Conservation (phyloP, 257 asterid species). For the Penstemon eatonii region DNA sequence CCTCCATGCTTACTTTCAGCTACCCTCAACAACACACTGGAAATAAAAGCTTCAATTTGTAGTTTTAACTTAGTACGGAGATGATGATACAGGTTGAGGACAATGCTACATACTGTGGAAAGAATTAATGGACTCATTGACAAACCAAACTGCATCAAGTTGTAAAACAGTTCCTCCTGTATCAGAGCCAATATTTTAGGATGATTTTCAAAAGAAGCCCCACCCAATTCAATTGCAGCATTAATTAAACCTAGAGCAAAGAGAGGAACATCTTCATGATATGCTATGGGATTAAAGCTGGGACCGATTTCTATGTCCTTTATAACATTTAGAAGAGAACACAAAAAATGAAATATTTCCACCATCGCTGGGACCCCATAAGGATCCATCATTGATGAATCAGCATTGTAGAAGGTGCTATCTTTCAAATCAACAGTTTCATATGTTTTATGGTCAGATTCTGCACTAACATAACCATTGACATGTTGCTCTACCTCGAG, state of each 20-base stretch:
- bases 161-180: slow-evolving; percentile 85
- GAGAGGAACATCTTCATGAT: slow-evolving; percentile 94
- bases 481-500: slow-evolving; percentile 39
- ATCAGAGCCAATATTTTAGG: slow-evolving; percentile 73
- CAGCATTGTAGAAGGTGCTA: slow-evolving; percentile 33
- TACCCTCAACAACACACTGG: slow-evolving; percentile 74
- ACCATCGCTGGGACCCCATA: slow-evolving; percentile 94
- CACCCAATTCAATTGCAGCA: slow-evolving; percentile 86
- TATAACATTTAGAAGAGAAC: slow-evolving; percentile 85
- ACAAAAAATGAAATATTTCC: slow-evolving; percentile 83
- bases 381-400: slow-evolving; percentile 64
- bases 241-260: slow-evolving; percentile 92
- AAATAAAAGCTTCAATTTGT: slow-evolving; percentile 85
- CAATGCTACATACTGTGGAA: slow-evolving; percentile 89
- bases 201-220: slow-evolving; percentile 68
- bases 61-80: slow-evolving; percentile 75
- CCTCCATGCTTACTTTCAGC: slow-evolving; percentile 80
- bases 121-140: slow-evolving; percentile 95
- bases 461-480: slow-evolving; percentile 39
- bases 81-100: slow-evolving; percentile 88
- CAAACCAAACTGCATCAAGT: slow-evolving; percentile 89
- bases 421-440: slow-evolving; percentile 37
- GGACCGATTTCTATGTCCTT: slow-evolving; percentile 69
- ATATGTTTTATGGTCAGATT: slow-evolving; percentile 38
- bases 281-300: slow-evolving; percentile 75